Evolutionary conservation across 1,284 basidiomycete species (phyloP), one percentile per base, ranked within the genome.

Genomic region (Pseudozyma sp.): DNA sequence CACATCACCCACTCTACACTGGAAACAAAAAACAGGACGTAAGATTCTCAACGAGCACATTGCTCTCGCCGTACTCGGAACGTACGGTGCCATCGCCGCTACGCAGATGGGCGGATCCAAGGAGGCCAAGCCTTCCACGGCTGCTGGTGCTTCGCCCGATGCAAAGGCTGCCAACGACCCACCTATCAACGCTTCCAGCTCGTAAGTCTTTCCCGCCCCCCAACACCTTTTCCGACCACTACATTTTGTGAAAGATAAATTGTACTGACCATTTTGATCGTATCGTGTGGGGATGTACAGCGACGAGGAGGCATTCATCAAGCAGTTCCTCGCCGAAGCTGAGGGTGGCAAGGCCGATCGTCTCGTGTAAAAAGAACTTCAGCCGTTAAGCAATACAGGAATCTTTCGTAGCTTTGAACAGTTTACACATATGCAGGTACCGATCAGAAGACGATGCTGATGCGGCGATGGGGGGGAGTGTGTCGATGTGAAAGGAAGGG

Each of bases 291-390:
- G n/a, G n/a, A n/a, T n/a, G n/a, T n/a, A 54, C 56, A 82, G 81
- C 19, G 81, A 82, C 49, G 81, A 82, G 65, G 81, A 81, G 68
- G 76, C 80, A 14, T 82, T 82, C 75, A 80, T 82, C 70, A 82
- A 81, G 78, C 78, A 82, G 54, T 82, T 82, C 74, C 65, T 82
- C 7, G 80, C 78, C 33, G 81, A 82, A 50, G 79, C 78, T 17
- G 72, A 79, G 64, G n/a, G n/a, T n/a, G 71, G 73, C 54, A 73
- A 77, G 57, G 57, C 46, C 45, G 68, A 73, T 31, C 68, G 75
- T 44, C 59, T 68, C 16, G 76, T 78, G 24, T 78, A 76, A 57
- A 54, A 3, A 13, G 19, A 35, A n/a, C 19, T 13, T 7, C 34
- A 7, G 7, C 7, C 13, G 13, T 35, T 8, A 6, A 44, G 9